Evolutionary conservation across 2,329 filamentous ascomycete genomes (phyloP).

Genomic region (Calonectria hawksworthii): DNA sequence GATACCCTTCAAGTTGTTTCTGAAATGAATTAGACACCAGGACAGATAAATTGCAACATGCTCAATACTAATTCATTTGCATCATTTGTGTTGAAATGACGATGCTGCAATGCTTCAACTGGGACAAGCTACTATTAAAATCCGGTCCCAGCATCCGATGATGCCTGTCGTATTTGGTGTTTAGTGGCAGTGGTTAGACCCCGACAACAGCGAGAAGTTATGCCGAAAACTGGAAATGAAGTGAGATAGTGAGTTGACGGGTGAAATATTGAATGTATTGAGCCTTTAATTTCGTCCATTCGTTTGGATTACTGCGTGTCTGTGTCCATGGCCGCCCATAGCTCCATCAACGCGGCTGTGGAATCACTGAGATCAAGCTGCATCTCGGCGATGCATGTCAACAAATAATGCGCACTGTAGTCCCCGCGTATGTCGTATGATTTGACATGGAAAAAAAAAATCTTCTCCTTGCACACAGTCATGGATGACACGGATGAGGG

Average conservation of each 20-base stretch:
- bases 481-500: background rate
- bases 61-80: background rate
- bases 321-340: background rate
- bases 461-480: background rate
- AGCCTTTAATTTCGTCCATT: background rate
- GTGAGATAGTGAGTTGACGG: background rate
- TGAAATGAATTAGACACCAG: background rate
- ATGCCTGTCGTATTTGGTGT: background rate
- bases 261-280: background rate
- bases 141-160: background rate
- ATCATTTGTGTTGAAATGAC: background rate
- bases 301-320: background rate
- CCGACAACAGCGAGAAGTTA: no score
- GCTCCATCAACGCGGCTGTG: background rate
- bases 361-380: background rate
- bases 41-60: background rate
- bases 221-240: no score
- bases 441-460: background rate
- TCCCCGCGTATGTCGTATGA: background rate
- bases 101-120: background rate
- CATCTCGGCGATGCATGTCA: background rate
- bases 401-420: background rate
- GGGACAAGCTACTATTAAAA: background rate
- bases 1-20: background rate
- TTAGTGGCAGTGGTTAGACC: background rate